Base-by-base conservation (phyloP, 176 grass and related monocot species). In the Triticum dicoccoides region DNA sequence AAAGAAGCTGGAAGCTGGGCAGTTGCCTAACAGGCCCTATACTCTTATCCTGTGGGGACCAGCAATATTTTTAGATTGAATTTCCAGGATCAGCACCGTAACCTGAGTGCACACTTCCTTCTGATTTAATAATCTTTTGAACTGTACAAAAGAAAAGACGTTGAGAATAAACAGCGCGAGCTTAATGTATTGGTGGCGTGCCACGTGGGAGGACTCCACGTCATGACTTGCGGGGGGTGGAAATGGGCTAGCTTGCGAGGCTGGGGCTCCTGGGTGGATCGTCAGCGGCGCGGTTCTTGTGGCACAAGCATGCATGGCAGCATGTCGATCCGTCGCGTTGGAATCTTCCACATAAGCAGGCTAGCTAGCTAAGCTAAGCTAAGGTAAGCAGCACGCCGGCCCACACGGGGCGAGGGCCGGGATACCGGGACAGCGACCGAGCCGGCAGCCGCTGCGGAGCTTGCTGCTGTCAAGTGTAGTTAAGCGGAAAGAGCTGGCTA, bases 271-370 rank as follows among this genome's bases (percentile, higher is more conserved):
- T 69, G 69, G 38, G 41, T 32, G 13, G 72, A 75, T 64, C 63
- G 23, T 63, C 33, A 56, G 67, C 4, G 30, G 12, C 41, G 29
- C 33, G 24, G 71, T 64, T 71, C 88, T 78, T 78, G 74, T 32
- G 89, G 7, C 30, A 86, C 79, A 90, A 72, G 83, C 88, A 86
- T 82, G 67, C 88, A 86, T 82, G 67, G 42, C 69, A 44, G 69
- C 69, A 67, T 58, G 61, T 58, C 77, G 6, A 78, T 30, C 37
- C 1, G 75, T 15, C 4, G 74, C 32, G n/a, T 52, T 33, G 25
- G 85, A 88, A 91, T 85, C 81, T 88, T 69, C 85, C 85, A 88
- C 89, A 70, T 76, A 74, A 25, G 37, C 9, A 63, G 42, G 35
- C 58, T 3, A 18, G 70, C 29, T 23, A 67, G 41, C 35, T 27